Percentiles rank a stretch among this genome's conserved stretches.
These are phyloP conservation scores for Tetrapisispora iriomotensis DNA, from an alignment of 805 yeast species.

Conservation along the genomic window DNA sequence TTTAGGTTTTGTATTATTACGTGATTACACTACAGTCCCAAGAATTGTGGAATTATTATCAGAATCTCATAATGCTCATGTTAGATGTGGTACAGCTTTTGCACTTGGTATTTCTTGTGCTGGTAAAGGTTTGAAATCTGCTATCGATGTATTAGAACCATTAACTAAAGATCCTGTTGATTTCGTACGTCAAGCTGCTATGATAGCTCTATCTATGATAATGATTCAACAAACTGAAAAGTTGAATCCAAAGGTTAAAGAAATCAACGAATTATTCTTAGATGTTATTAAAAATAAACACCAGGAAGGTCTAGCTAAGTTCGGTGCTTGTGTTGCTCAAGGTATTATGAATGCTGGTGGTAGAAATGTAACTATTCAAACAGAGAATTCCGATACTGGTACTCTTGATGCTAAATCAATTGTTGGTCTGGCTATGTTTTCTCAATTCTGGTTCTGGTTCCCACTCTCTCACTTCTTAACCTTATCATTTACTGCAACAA, in stretches of 20 bases:
- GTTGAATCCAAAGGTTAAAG: constrained; percentile 67
- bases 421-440: constrained; percentile 81
- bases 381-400: constrained; percentile 82
- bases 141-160: constrained; percentile 87
- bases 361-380: constrained; percentile 85
- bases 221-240: constrained; percentile 82
- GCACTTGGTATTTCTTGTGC: constrained; percentile 97
- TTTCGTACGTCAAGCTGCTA: constrained; percentile 96
- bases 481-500: constrained; percentile 85
- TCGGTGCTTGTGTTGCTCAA: constrained; percentile 94
- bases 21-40: constrained; percentile 90
- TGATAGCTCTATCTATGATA: constrained; percentile 85
- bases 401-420: constrained; percentile 85
- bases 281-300: constrained; percentile 76
- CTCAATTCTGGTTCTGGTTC: constrained; percentile 98
- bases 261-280: constrained; percentile 63
- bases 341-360: constrained; percentile 99
- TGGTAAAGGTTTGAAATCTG: constrained; percentile 80
- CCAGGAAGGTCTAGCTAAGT: constrained; percentile 94
- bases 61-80: constrained; percentile 95
- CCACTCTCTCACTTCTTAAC: constrained; percentile 91
- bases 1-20: constrained; percentile 80
- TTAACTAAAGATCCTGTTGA: constrained; percentile 89
- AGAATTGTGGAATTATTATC: constrained; percentile 86
- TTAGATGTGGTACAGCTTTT: constrained; percentile 95